These are phyloP conservation scores for Helotiales sp. DNA, from an alignment of 2,329 filamentous ascomycete species.

Conservation along the genomic window DNA sequence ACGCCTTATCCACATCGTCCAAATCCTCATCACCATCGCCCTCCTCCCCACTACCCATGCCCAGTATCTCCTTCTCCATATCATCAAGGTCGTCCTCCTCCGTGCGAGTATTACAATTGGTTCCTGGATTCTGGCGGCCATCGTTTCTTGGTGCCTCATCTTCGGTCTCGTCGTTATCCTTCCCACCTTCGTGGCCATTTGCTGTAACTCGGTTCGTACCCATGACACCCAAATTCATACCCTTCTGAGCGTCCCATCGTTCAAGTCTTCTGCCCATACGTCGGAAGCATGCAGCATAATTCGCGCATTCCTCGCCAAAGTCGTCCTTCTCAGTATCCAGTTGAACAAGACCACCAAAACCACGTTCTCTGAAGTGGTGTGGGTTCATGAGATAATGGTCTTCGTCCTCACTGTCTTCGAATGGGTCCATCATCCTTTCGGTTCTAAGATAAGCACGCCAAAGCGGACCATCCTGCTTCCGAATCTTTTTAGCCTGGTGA, in stretches of 20 bases:
- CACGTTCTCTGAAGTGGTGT: constrained; percentile 52
- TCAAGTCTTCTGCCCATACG: constrained; percentile 64
- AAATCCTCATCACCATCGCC: constrained; percentile 45
- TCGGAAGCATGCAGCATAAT: constrained; percentile 65
- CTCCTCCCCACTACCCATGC: constrained; percentile 44
- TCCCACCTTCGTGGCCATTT: constrained; percentile 24
- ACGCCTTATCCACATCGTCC: constrained; percentile 47
- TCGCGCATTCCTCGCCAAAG: constrained; percentile 71
- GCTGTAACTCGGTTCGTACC: constrained; percentile 30
- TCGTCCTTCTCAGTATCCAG: constrained; percentile 66
- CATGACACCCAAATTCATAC: constrained; percentile 31
- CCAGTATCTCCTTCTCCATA: constrained; percentile 52
- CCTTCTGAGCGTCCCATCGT: constrained; percentile 60
- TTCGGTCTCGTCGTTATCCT: constrained; percentile 35
- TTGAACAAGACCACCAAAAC: constrained; percentile 64
- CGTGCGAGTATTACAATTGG: constrained; percentile 33
- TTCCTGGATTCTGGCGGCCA: constrained; percentile 36
- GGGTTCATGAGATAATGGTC: constrained; percentile 38
- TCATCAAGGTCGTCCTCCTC: constrained; percentile 52
- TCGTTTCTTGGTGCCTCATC: constrained; percentile 36
- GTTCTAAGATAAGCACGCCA: constrained; percentile 66
- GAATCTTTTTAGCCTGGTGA: constrained; percentile 59
- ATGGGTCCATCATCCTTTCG: constrained; percentile 53
- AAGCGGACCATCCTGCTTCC: constrained; percentile 66
- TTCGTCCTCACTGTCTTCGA: constrained; percentile 65